Evolutionary conservation across 805 yeast genomes (phyloP).

Genomic region (Candida quercuum): DNA sequence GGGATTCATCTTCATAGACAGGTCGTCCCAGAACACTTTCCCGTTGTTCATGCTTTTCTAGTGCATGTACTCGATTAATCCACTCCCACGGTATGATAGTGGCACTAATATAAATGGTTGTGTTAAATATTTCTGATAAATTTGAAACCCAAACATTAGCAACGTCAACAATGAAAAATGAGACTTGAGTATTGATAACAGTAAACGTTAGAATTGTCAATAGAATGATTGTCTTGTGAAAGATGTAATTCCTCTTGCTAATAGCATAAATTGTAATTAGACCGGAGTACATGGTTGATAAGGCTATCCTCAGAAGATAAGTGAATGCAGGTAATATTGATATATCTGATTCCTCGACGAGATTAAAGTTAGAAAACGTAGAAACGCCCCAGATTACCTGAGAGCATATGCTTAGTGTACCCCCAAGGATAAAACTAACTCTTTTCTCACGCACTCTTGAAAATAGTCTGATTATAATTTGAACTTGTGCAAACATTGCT

Average conservation of each 20-base stretch:
- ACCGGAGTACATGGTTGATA: constrained; percentile 63
- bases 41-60: constrained; percentile 56
- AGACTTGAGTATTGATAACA: constrained; percentile 55
- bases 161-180: constrained; percentile 71
- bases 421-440: constrained; percentile 54
- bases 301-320: constrained; percentile 66
- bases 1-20: constrained; percentile 61
- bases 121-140: constrained; percentile 66
- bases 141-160: constrained; percentile 72
- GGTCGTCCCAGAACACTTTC: constrained; percentile 73
- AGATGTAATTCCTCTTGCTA: constrained; percentile 45
- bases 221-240: constrained; percentile 44
- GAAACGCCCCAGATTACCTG: constrained; percentile 71
- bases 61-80: constrained; percentile 58
- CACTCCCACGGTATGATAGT: constrained; percentile 84
- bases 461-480: constrained; percentile 62
- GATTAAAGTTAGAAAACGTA: constrained; percentile 34
- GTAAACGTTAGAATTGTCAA: constrained; percentile 52
- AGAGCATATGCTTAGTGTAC: constrained; percentile 44
- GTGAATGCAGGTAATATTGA: constrained; percentile 69
- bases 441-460: constrained; percentile 65
- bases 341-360: constrained; percentile 28
- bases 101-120: constrained; percentile 64
- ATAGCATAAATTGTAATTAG: constrained; percentile 52
- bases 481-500: constrained; percentile 65